Conservation (phyloP, 2,329 filamentous ascomycete genomes). For the Chaetomium olivaceum region DNA sequence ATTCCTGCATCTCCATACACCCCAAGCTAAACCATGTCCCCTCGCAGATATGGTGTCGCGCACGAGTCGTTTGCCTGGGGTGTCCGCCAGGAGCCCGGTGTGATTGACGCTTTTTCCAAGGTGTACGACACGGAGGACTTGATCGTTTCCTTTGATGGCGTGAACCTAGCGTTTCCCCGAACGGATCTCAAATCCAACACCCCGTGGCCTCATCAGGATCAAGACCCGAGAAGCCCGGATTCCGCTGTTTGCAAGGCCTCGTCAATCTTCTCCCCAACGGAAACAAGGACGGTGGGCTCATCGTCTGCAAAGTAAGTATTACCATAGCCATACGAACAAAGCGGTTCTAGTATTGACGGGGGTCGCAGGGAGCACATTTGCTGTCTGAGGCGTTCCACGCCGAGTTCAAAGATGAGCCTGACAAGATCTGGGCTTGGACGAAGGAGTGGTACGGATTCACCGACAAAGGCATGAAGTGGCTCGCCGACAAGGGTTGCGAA, state of each 20-base stretch:
- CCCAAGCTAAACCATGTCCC: background rate
- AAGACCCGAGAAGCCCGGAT: constrained; percentile 13
- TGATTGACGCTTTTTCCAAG: constrained; percentile 10
- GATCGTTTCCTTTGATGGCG: constrained; percentile 7
- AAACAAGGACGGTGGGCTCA: constrained; percentile 2
- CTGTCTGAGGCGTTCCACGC: constrained; percentile 12
- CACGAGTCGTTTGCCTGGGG: constrained; percentile 12
- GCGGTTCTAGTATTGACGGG: background rate
- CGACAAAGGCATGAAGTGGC: constrained; percentile 8
- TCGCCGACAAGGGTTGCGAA: constrained; percentile 2
- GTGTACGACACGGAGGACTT: constrained; percentile 14
- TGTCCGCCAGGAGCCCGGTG: constrained; percentile 10
- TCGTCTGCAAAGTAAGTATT: constrained; percentile 12
- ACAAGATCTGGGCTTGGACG: constrained; percentile 14
- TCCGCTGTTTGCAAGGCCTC: constrained; percentile 11
- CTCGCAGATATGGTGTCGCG: constrained; percentile 8
- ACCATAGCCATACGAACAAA: background rate
- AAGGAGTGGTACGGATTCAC: constrained; percentile 15
- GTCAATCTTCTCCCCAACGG: constrained; percentile 12
- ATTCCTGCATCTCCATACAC: background rate
- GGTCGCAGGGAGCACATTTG: background rate
- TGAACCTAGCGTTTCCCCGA: constrained; percentile 8
- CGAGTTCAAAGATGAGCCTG: constrained; percentile 6
- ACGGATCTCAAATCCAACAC: constrained; percentile 9
- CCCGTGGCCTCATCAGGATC: constrained; percentile 9